A percentile compares a stretch with the other conserved stretches of the same genome.
phyloP scores from a whole-genome alignment of 1,284 basidiomycete genomes.

The Moesziomyces globuligerus region DNA sequence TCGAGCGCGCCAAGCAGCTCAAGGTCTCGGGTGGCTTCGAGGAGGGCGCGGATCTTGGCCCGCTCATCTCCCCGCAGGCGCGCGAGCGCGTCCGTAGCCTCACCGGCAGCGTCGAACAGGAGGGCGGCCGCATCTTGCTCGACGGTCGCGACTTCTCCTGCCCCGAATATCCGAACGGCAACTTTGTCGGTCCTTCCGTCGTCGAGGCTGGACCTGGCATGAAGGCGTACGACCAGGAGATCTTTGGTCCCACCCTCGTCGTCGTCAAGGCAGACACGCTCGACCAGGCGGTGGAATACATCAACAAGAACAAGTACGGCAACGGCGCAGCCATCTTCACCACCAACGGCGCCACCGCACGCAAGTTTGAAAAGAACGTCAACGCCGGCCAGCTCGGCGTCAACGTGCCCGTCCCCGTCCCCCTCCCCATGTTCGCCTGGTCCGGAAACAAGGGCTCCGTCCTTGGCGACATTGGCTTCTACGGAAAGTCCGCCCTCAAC shows the following conservation, averaged over 20 bases:
- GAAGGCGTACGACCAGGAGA: slow-evolving; percentile 84
- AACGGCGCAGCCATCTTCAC: slow-evolving; percentile 98
- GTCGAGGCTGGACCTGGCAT: slow-evolving; percentile 84
- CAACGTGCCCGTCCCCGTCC: slow-evolving; percentile 85
- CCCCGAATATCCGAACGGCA: slow-evolving; percentile 84
- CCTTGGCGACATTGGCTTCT: slow-evolving; percentile 72
- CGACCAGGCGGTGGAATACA: slow-evolving; percentile 80
- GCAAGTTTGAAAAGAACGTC: slow-evolving; percentile 88
- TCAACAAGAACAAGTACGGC: slow-evolving; percentile 68
- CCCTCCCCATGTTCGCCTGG: slow-evolving; percentile 91
- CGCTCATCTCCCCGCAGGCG: slow-evolving; percentile 88
- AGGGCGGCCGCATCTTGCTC: slow-evolving; percentile 87
- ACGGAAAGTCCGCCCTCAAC: slow-evolving; percentile 56
- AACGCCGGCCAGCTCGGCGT: slow-evolving; percentile 84
- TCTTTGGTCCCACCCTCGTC: slow-evolving; percentile 90
- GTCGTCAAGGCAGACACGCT: slow-evolving; percentile 84
- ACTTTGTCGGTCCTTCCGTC: slow-evolving; percentile 94
- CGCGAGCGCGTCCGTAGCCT: slow-evolving; percentile 81
- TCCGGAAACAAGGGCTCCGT: slow-evolving; percentile 89
- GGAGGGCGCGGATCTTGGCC: slow-evolving; percentile 86
- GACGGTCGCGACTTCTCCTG: slow-evolving; percentile 82
- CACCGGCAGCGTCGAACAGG: slow-evolving; percentile 79
- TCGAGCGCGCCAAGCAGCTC: slow-evolving; percentile 82
- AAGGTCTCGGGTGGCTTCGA: slow-evolving; percentile 93
- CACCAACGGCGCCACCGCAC: slow-evolving; percentile 92